Percentiles rank a stretch among this genome's conserved stretches.
phyloP scores from a whole-genome alignment of 140 eudicot genomes.

The Bidens hawaiensis region DNA sequence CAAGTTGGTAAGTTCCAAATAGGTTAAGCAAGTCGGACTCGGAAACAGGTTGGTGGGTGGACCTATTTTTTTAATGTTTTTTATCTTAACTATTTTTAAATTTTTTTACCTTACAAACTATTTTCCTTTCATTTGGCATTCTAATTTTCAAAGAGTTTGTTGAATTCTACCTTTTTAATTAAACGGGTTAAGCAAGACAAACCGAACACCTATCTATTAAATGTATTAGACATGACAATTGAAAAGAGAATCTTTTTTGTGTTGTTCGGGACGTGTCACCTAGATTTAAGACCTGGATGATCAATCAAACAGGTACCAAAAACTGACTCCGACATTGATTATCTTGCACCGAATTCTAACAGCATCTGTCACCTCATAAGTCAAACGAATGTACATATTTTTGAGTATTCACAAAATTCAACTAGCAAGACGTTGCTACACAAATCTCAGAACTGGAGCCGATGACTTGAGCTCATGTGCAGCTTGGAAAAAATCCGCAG shows the following conservation, averaged over 20 bases:
- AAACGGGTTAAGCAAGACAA: neutral
- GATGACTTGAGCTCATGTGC: conserved; percentile 76
- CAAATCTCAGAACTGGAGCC: conserved; percentile 77
- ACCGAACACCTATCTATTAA: neutral
- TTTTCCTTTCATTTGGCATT: too few relatives aligned
- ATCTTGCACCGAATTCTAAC: conserved; percentile 8
- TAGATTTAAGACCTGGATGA: neutral
- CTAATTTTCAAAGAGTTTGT: neutral
- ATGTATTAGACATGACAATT: too few relatives aligned
- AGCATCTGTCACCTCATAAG: conserved; percentile 10
- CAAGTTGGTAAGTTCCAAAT: too few relatives aligned
- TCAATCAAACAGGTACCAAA: neutral
- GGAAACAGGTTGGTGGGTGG: neutral
- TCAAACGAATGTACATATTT: conserved; percentile 21
- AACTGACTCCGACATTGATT: neutral
- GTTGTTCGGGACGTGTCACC: too few relatives aligned
- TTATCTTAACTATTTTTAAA: too few relatives aligned
- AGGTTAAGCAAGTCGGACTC: too few relatives aligned
- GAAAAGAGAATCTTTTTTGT: too few relatives aligned
- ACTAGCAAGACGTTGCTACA: conserved; percentile 7
- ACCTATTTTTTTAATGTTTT: too few relatives aligned
- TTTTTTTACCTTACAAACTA: too few relatives aligned
- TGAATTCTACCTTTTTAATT: neutral
- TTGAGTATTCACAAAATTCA: conserved; percentile 31
- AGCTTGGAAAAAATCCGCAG: conserved; percentile 93